Base-by-base conservation (phyloP, 2,329 filamentous ascomycete species). In the Alternaria brassicicola region DNA sequence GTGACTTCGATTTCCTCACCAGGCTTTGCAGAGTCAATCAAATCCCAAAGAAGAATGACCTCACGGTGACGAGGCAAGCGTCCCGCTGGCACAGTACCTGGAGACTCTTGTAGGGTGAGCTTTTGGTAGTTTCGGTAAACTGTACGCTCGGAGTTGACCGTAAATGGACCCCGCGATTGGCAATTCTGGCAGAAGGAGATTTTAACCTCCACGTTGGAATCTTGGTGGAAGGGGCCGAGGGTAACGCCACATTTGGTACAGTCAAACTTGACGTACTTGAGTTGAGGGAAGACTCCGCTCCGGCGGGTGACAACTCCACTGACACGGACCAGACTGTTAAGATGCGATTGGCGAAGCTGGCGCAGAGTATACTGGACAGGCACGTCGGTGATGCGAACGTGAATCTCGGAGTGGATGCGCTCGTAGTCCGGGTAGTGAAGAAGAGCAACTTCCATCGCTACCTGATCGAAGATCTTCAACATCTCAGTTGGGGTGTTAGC, bases 101-200 rank as follows among this genome's bases (percentile, higher is more conserved):
- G 95, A 0, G 96, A 97, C 78, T 99, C 95, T 74, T 99, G 95
- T 12, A 99, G 85, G 0, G 95, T 99, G 69, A 99, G 83, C 76
- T 97, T 99, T 78, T 99, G 95, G 79, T 97, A 99, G 78, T 99
- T 99, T 63, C 95, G 90, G 80, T 99, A 99, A 15, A 99, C 91
- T 0, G 95, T 99, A 83, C 97, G 96, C 76, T 98, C 95, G 4
- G 93, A 95, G 80, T 98, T 98, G 65, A 99, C 83, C 0, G 89
- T 96, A 74, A 99, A 99, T 0, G 95, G 96, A 0, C 95, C 95
- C 38, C 92, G 89, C 36, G 92, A 96, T 79, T 98, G 94, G 79
- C 95, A 99, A 76, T 91, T 95, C 75, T 97, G 94, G 76, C 95
- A 99, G 82, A 91, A 99, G 0, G 91, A 92, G 68, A 99, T 92